Evolutionary conservation across 1,139 yeast genomes (phyloP), one percentile per base, ranked within the genome.

Genomic region (Pichia sp.): DNA sequence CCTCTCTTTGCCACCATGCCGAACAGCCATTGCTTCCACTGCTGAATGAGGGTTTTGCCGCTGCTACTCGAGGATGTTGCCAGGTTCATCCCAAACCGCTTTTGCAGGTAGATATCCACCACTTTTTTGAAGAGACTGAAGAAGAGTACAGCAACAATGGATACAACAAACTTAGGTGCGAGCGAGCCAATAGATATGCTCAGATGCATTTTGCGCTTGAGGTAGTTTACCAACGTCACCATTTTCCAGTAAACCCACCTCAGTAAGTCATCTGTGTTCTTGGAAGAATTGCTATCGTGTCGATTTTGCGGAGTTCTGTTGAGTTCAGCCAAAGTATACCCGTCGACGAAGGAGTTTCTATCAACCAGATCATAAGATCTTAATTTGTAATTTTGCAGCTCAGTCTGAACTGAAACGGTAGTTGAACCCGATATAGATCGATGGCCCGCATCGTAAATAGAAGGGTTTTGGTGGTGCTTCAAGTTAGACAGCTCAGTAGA

Each of bases 401-500:
- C 51, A 12, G 53, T 36, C 36, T 49, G 52, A 5, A 42, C 20
- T 4, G 54, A 54, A 7, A 52, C 27, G 2, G 55, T 50, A 4
- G 56, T 57, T 16, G 57, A 55, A 2, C 52, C 56, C 29, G 52
- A 50, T 33, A 52, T 53, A 42, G 52, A 38, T 16, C 58, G 55
- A 60, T 34, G 55, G 27, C 49, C 58, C 40, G 40, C 56, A 48
- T 54, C 49, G n/a, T 17, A 41, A 7, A 31, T 6, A n/a, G 50
- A 33, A 4, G 43, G 24, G 24, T 20, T 20, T 20, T 20, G 14
- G 38, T 52, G 51, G 24, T 17, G 6, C 41, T 61, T 60, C 42
- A 67, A 42, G 48, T 56, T 62, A 1, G 65, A 59, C 24, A 69
- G 56, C 51, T 69, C 71, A 43, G 61, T 56, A 6, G 62, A 61